A percentile compares a stretch with the other conserved stretches of the same genome.
Evolutionary conservation across 2,329 filamentous ascomycete genomes (phyloP).

Genomic region (Aulographum hederae): DNA sequence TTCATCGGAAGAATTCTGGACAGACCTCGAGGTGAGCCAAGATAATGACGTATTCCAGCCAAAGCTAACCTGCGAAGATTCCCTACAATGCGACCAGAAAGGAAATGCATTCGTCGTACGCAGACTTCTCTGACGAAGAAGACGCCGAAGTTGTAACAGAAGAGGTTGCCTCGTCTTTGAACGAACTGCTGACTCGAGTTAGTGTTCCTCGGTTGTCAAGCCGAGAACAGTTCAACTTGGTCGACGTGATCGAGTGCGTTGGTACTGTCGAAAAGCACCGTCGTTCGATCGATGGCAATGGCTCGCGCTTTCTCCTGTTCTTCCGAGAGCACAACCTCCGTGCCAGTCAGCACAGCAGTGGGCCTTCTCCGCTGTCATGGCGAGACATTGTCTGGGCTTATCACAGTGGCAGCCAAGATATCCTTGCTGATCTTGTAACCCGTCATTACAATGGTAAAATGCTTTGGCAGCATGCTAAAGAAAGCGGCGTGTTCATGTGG

Average conservation of each 20-base stretch:
- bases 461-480: slow-evolving; percentile 68
- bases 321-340: slow-evolving; percentile 65
- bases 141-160: slow-evolving; percentile 52
- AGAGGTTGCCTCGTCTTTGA: slow-evolving; percentile 48
- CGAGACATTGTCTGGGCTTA: slow-evolving; percentile 74
- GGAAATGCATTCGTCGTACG: slow-evolving; percentile 31
- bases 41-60: slow-evolving; percentile 10
- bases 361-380: slow-evolving; percentile 32
- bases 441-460: slow-evolving; percentile 63
- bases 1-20: slow-evolving; percentile 27
- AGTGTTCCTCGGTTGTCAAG: slow-evolving; percentile 66
- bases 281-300: slow-evolving; percentile 79
- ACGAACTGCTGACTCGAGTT: slow-evolving; percentile 56
- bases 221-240: slow-evolving; percentile 70
- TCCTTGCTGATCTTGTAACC: slow-evolving; percentile 67
- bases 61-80: no score
- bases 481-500: slow-evolving; percentile 93
- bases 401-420: slow-evolving; percentile 74
- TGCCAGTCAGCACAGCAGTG: slow-evolving; percentile 40
- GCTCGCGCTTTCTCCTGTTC: slow-evolving; percentile 71
- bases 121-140: slow-evolving; percentile 31
- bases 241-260: slow-evolving; percentile 69
- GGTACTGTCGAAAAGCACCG: slow-evolving; percentile 73
- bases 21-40: slow-evolving; percentile 16
- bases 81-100: slow-evolving; percentile 20